phyloP scores from a whole-genome alignment of 192 early-diverging fungal genomes.

The Mortierella hygrophila region DNA sequence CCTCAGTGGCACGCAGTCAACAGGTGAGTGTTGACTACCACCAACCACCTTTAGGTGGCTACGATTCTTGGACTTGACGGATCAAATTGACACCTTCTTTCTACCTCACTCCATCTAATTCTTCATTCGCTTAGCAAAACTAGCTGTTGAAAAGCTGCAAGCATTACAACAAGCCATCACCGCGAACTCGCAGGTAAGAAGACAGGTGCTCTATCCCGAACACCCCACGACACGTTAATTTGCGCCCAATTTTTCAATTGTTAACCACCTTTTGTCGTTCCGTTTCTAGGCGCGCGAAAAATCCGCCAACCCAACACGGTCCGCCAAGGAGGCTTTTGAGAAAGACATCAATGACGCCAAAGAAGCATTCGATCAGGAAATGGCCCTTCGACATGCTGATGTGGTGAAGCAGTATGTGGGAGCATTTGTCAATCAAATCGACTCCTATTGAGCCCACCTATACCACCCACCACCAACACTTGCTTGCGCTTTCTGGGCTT shows the following conservation, averaged over 20 bases:
- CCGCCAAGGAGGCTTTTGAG: constrained; percentile 38
- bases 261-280: not conserved
- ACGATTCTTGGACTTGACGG: not conserved
- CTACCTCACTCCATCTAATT: not conserved
- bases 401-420: constrained; percentile 53
- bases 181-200: constrained; percentile 16
- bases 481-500: too few relatives aligned
- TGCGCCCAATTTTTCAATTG: not conserved
- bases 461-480: not conserved
- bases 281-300: not conserved
- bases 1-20: not conserved
- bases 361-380: constrained; percentile 54
- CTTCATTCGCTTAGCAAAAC: constrained; percentile 3
- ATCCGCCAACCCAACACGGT: constrained; percentile 16
- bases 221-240: not conserved
- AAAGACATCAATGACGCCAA: constrained; percentile 39
- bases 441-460: constrained; percentile 11
- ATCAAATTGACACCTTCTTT: not conserved
- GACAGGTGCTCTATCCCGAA: not conserved
- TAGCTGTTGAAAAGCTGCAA: constrained; percentile 19
- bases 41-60: not conserved
- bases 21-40: constrained; percentile 5
- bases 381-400: constrained; percentile 49
- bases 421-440: constrained; percentile 37
- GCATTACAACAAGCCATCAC: constrained; percentile 18